Evolutionary conservation across 2,329 filamentous ascomycete species (phyloP).

Genomic region (Fusarium sarcochroum): DNA sequence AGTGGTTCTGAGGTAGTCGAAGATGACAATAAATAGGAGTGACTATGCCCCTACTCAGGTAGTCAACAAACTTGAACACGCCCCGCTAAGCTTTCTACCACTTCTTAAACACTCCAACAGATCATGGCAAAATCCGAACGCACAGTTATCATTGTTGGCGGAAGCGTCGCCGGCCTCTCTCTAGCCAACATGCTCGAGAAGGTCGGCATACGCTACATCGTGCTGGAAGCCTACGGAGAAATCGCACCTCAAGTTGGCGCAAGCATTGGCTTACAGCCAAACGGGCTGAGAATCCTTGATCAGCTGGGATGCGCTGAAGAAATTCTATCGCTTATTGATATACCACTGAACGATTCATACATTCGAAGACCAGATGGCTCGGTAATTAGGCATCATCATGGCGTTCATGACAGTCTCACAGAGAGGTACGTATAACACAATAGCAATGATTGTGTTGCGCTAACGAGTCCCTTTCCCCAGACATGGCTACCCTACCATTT

Average conservation of each 20-base stretch:
- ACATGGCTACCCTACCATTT: conserved; percentile 51
- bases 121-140: neutral
- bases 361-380: neutral
- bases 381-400: neutral
- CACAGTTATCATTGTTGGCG: conserved; percentile 25
- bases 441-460: neutral
- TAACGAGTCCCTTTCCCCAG: conserved; percentile 1
- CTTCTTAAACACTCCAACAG: no score
- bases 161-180: conserved; percentile 24
- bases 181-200: conserved; percentile 29
- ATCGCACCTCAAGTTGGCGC: conserved; percentile 64
- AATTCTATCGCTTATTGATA: neutral
- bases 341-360: neutral
- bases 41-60: no score
- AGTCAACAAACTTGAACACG: no score
- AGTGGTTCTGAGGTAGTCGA: no score
- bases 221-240: conserved; percentile 60
- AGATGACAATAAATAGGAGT: no score
- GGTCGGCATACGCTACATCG: conserved; percentile 59
- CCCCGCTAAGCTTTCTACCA: no score
- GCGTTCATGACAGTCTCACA: fast-evolving
- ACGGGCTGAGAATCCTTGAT: conserved; percentile 62
- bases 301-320: conserved; percentile 50
- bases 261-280: conserved; percentile 60
- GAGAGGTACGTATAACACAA: neutral